Percentiles rank a stretch among this genome's conserved stretches.
Conservation (phyloP, 2,329 filamentous ascomycete genomes). For the Diplodia corticola region DNA sequence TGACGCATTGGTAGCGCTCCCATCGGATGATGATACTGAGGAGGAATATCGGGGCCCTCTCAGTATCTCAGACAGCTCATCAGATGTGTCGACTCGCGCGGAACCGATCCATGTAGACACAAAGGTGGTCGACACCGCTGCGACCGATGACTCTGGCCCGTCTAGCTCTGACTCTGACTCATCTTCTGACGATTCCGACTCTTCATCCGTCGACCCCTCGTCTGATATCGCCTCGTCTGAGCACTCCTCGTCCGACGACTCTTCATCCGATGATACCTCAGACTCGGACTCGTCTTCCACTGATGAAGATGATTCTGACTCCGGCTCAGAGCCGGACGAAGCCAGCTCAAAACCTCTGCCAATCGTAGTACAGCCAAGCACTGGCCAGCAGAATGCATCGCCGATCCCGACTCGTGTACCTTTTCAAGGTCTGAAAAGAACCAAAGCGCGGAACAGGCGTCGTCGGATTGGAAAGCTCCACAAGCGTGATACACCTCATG, state of each 20-base stretch:
- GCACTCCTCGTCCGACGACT: constrained; percentile 23
- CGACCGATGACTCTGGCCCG: constrained; percentile 19
- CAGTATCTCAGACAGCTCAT: background rate
- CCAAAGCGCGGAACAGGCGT: constrained; percentile 47
- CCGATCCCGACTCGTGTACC: constrained; percentile 32
- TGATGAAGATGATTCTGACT: constrained; percentile 37
- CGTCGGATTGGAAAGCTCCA: background rate
- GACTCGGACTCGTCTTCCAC: background rate
- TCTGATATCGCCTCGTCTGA: too few species aligned
- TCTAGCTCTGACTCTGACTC: background rate
- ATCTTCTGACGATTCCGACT: constrained; percentile 47
- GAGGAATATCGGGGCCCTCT: constrained; percentile 25
- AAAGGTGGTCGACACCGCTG: background rate
- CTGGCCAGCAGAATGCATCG: background rate
- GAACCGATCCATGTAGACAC: background rate
- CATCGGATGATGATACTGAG: constrained; percentile 22
- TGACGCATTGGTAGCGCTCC: background rate
- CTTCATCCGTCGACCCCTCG: constrained; percentile 21
- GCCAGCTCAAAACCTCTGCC: constrained; percentile 28
- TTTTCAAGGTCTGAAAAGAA: constrained; percentile 52
- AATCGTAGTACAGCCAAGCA: constrained; percentile 27
- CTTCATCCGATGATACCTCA: constrained; percentile 27
- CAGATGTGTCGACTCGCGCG: background rate
- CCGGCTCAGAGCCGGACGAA: constrained; percentile 48
- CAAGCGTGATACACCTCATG: background rate